Base-by-base conservation (phyloP, 1,139 yeast genomes). In the Suhomyces bokatorum region DNA sequence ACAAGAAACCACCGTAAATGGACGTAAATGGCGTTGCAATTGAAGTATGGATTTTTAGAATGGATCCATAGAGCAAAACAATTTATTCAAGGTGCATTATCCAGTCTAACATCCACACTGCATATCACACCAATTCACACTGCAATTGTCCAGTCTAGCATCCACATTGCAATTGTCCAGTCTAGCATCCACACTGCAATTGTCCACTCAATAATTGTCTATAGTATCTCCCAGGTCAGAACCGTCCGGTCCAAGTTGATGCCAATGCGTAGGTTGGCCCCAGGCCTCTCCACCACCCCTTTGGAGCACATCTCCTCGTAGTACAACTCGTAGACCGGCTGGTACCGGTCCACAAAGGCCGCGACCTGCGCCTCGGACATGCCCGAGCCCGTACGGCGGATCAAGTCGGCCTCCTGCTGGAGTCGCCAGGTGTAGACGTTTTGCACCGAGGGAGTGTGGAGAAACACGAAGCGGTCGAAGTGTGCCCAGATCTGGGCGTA, bases 281-380 rank as follows among this genome's bases (percentile, higher is more conserved):
- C 33, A 11, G 39, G 33, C 9, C 14, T 4, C 15, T 32, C 26
- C 32, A 37, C 27, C 9, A 45, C 37, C 14, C 55, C 56, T 3
- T 17, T 17, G 10, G 16, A n/a, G 41, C 64, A 57, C 56, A 85
- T 66, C 1, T 68, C 63, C 9, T 70, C 67, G 56, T 81, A 84
- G 60, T 86, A 93, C 20, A 91, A 58, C 50, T 80, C 78, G 58
- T 93, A 93, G 27, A 86, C 79, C 0, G 96, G 96, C 89, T 87
- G 85, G 63, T 93, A 93, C 48, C 96, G 77, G 50, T 85, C 81
- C 8, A 93, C 83, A 67, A 93, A 93, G 20, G 52, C 50, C 9
- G 54, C 60, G 4, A 93, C 96, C 55, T 85, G 77, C 0, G 62
- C 74, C 54, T 87, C 95, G 1, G 83, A 67, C 98, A 93, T 90